phyloP scores from a whole-genome alignment of 2,329 filamentous ascomycete species.

The Byssochlamys sp. region DNA sequence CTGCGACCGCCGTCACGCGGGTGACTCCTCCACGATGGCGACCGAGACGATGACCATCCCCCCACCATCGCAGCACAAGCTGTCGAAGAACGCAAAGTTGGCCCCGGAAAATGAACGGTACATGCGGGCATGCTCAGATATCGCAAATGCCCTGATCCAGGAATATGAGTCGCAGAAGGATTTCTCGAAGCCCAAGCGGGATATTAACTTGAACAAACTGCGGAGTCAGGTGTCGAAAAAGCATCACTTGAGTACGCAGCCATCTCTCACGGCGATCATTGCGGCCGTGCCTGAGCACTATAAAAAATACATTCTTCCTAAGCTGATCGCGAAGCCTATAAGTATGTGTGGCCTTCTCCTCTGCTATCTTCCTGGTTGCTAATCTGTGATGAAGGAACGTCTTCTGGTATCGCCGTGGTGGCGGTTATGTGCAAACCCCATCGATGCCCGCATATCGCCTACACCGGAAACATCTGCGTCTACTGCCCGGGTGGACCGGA shows the following conservation, averaged over 20 bases:
- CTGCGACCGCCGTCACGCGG: conserved; percentile 3
- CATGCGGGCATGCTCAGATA: conserved; percentile 87
- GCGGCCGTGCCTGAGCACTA: conserved; percentile 98
- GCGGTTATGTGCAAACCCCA: conserved; percentile 99
- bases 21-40: conserved; percentile 44
- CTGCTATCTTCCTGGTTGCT: not conserved
- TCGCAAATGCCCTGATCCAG: conserved; percentile 85
- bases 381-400: conserved; percentile 54
- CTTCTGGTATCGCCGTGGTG: conserved; percentile 92
- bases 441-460: conserved; percentile 92
- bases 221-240: conserved; percentile 85
- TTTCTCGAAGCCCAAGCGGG: conserved; percentile 61
- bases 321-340: conserved; percentile 93
- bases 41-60: conserved; percentile 52
- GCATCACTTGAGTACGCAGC: conserved; percentile 76
- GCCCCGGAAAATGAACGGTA: conserved; percentile 90
- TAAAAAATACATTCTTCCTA: conserved; percentile 96
- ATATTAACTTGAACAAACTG: conserved; percentile 85
- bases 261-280: conserved; percentile 91
- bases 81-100: conserved; percentile 64
- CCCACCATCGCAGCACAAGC: conserved; percentile 41
- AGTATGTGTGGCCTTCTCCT: conserved; percentile 42
- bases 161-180: conserved; percentile 78
- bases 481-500: conserved; percentile 97
- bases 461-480: conserved; percentile 97